These are phyloP conservation scores for Albizia julibrissin DNA, from an alignment of 306 rosid genomes.

Conservation along the genomic window DNA sequence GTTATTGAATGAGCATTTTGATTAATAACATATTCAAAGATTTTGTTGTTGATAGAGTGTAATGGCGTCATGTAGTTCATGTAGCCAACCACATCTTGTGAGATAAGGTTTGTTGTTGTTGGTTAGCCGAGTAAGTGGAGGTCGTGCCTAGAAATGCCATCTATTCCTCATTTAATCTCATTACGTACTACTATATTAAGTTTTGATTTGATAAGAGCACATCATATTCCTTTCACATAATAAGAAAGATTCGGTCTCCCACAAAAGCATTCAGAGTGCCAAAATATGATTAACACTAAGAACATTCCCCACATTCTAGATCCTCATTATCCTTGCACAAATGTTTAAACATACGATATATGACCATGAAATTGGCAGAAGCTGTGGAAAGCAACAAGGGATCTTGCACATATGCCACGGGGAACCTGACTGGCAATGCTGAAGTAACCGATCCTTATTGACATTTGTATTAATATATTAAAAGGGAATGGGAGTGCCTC, in stretches of 20 bases:
- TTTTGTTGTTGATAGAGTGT: too few relatives aligned
- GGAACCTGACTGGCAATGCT: not conserved
- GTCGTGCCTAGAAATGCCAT: slow-evolving; percentile 22
- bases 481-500: not conserved
- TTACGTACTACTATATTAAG: slow-evolving; percentile 15
- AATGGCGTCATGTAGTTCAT: too few relatives aligned
- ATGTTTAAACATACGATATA: not conserved
- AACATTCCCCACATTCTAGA: slow-evolving; percentile 18
- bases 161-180: slow-evolving; percentile 17
- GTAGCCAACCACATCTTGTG: too few relatives aligned
- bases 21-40: too few relatives aligned
- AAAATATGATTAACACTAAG: not conserved
- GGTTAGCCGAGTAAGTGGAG: slow-evolving; percentile 15
- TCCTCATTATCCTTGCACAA: not conserved
- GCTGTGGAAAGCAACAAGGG: not conserved
- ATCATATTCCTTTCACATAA: slow-evolving; percentile 22
- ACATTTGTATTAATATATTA: not conserved
- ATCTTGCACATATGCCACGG: not conserved
- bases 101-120: too few relatives aligned
- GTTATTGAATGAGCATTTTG: too few relatives aligned
- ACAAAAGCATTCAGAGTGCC: slow-evolving; percentile 20
- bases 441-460: not conserved
- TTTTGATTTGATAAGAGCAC: slow-evolving; percentile 11
- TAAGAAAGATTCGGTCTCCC: slow-evolving; percentile 15
- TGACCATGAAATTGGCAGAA: not conserved